These are phyloP conservation scores for Sanghuangporus sanghuang DNA, from an alignment of 1,284 basidiomycete species.

Conservation along the genomic window DNA sequence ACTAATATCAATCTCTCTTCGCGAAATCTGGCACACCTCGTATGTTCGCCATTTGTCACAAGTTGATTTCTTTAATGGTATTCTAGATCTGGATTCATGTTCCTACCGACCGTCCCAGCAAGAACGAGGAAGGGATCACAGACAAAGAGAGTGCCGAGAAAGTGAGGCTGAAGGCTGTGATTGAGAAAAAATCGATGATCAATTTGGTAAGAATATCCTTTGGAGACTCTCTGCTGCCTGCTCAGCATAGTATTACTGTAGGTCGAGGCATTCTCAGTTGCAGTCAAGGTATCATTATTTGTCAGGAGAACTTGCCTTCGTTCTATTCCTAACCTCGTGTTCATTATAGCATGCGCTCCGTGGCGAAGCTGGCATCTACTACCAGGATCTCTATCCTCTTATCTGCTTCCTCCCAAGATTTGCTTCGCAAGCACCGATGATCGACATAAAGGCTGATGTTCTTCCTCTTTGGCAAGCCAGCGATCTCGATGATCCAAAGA, in stretches of 20 bases:
- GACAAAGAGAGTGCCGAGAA: conserved; percentile 25
- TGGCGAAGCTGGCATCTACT: conserved; percentile 43
- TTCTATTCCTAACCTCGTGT: neutral
- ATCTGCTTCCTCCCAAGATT: conserved; percentile 56
- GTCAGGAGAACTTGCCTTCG: neutral
- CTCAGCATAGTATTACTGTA: conserved; percentile 22
- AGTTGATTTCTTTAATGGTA: neutral
- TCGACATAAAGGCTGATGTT: conserved; percentile 37
- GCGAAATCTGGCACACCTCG: conserved; percentile 50
- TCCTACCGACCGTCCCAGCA: conserved; percentile 39
- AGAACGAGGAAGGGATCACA: conserved; percentile 16
- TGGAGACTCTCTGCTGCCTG: neutral
- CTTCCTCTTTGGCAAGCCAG: conserved; percentile 51
- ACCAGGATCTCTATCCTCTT: conserved; percentile 34
- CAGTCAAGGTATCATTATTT: conserved; percentile 44
- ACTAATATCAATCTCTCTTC: conserved; percentile 49
- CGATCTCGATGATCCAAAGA: conserved; percentile 33
- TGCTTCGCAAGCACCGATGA: conserved; percentile 30
- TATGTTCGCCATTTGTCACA: conserved; percentile 23
- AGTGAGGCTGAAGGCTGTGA: conserved; percentile 42
- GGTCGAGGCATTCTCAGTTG: conserved; percentile 59
- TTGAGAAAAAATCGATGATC: conserved; percentile 73
- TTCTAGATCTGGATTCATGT: conserved; percentile 60
- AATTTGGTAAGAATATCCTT: conserved; percentile 42
- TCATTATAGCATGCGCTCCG: conserved; percentile 32